Conservation (phyloP, 805 yeast genomes). For the Sporopachydermia lactativora region DNA sequence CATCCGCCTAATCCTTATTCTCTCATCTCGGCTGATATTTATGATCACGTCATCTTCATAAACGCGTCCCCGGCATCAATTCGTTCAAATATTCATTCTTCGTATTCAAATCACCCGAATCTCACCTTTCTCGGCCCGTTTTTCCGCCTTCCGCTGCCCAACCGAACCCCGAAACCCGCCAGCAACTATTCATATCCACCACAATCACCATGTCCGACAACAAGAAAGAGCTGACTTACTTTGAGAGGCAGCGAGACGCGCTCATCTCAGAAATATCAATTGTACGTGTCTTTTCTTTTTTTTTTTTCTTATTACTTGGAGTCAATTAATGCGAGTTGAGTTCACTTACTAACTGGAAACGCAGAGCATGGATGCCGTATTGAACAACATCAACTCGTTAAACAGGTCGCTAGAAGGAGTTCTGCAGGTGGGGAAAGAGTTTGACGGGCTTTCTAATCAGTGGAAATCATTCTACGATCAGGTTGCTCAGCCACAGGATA, state of each 20-base stretch:
- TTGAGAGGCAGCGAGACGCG: slow-evolving; percentile 45
- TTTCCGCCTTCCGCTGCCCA: too few relatives aligned
- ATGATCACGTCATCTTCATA: too few relatives aligned
- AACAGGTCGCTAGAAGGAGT: slow-evolving; percentile 55
- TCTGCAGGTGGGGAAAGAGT: slow-evolving; percentile 63
- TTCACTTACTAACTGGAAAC: neutral
- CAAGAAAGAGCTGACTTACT: slow-evolving; percentile 20
- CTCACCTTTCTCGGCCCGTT: too few relatives aligned
- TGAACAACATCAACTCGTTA: slow-evolving; percentile 47
- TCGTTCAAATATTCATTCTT: too few relatives aligned
- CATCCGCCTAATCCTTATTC: too few relatives aligned
- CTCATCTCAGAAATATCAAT: slow-evolving; percentile 41
- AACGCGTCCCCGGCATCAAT: too few relatives aligned
- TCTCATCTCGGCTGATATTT: too few relatives aligned
- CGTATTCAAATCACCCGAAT: too few relatives aligned
- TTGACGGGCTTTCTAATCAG: slow-evolving; percentile 52
- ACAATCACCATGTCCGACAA: neutral
- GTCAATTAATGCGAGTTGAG: too few relatives aligned
- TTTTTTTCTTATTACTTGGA: slow-evolving; percentile 12
- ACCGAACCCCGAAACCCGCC: too few relatives aligned
- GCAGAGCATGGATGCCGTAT: slow-evolving; percentile 42
- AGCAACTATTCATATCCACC: too few relatives aligned
- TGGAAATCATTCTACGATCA: slow-evolving; percentile 61
- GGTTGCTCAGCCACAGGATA: slow-evolving; percentile 17
- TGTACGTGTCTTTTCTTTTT: slow-evolving; percentile 9